phyloP scores from a whole-genome alignment of 306 rosid genomes.

The Medicago arabica region DNA sequence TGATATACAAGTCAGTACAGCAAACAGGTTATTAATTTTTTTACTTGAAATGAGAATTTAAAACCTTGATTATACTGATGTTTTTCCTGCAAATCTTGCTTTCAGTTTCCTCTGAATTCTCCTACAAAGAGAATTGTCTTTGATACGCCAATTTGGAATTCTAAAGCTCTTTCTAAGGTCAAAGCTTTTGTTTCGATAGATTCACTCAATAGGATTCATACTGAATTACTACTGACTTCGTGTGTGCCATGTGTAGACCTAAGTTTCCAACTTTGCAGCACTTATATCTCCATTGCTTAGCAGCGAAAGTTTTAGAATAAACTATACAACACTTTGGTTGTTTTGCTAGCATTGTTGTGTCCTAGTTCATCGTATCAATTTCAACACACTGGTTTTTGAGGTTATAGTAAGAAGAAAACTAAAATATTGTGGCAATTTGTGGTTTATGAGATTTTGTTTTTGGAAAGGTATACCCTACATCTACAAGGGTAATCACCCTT shows the following conservation, averaged over 20 bases:
- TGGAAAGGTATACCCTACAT: not conserved
- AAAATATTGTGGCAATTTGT: not conserved
- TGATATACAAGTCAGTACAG: conserved; percentile 8
- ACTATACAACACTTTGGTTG: not conserved
- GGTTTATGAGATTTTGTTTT: not conserved
- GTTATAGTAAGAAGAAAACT: conserved; percentile 9
- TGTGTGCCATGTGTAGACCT: not conserved
- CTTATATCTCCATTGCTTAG: conserved; percentile 3
- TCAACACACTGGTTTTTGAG: conserved; percentile 11
- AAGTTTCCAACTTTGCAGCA: not conserved
- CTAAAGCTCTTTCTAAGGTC: conserved; percentile 4
- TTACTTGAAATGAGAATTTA: conserved; percentile 14
- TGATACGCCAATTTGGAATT: conserved; percentile 11
- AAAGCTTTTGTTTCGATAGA: not conserved
- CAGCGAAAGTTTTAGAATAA: not conserved
- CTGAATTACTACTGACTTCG: not conserved
- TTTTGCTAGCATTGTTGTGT: not conserved
- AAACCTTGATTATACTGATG: conserved; percentile 15
- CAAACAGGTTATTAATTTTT: conserved; percentile 10
- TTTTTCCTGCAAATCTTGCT: conserved; percentile 10
- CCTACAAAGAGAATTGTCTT: not conserved
- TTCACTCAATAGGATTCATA: not conserved
- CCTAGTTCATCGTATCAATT: conserved; percentile 17
- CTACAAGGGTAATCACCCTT: not conserved
- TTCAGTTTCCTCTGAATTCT: not conserved